phyloP scores from a whole-genome alignment of 805 yeast genomes.

The Yarrowia sp. region DNA sequence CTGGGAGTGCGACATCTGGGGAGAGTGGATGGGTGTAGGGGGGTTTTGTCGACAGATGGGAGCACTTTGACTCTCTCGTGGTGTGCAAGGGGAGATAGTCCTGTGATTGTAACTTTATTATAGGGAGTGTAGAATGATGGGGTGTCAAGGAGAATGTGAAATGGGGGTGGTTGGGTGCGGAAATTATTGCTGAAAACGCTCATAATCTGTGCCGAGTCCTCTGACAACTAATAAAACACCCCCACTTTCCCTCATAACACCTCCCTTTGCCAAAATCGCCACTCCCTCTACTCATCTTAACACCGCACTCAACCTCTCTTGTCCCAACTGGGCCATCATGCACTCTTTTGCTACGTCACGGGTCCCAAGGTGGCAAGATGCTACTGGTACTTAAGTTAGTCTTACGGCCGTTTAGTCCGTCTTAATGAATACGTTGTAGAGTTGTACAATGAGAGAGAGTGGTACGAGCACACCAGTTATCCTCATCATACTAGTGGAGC shows the following conservation, averaged over 20 bases:
- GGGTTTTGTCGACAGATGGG: not conserved
- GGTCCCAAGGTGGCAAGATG: constrained; percentile 22
- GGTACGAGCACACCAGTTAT: no score
- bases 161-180: constrained; percentile 16
- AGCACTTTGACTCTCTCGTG: not conserved
- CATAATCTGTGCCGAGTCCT: no score
- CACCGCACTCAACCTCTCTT: constrained; percentile 4
- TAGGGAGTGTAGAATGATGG: no score
- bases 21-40: not conserved
- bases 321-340: constrained; percentile 29
- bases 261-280: no score
- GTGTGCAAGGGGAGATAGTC: constrained; percentile 22
- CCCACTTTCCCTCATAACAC: no score
- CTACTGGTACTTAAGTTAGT: not conserved
- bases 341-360: constrained; percentile 12
- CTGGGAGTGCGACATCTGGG: constrained; percentile 39
- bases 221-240: no score
- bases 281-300: not conserved
- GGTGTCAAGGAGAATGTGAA: no score
- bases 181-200: not conserved
- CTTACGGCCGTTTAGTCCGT: not conserved
- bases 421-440: not conserved
- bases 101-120: constrained; percentile 31
- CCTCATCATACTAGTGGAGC: no score
- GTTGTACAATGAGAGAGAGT: no score